These are phyloP conservation scores for Fusarium burgessii DNA, from an alignment of 2,329 filamentous ascomycete genomes.

Conservation along the genomic window DNA sequence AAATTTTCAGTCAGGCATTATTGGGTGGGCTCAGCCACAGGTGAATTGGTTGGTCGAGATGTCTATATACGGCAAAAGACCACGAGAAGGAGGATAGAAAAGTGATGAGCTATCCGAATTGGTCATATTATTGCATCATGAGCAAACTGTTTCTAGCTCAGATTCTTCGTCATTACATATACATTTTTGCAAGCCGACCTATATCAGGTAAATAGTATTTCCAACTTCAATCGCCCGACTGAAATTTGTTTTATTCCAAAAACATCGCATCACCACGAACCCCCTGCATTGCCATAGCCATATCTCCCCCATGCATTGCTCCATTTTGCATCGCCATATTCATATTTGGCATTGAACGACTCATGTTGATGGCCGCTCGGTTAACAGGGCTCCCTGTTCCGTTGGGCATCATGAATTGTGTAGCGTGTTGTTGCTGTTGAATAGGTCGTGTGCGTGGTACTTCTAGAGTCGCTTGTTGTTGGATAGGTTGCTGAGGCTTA, in stretches of 20 bases:
- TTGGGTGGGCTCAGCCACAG: slow-evolving; percentile 38
- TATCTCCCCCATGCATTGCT: slow-evolving; percentile 57
- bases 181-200: slow-evolving; percentile 19
- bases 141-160: slow-evolving; percentile 41
- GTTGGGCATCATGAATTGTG: slow-evolving; percentile 58
- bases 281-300: slow-evolving; percentile 60
- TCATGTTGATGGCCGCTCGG: slow-evolving; percentile 55
- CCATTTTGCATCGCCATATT: slow-evolving; percentile 56
- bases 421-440: slow-evolving; percentile 49
- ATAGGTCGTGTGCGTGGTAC: slow-evolving; percentile 56
- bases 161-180: slow-evolving; percentile 50
- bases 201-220: background rate
- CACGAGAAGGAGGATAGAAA: background rate
- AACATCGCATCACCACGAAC: slow-evolving; percentile 64
- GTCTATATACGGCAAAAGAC: slow-evolving; percentile 9
- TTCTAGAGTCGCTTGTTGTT: slow-evolving; percentile 58
- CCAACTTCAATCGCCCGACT: background rate
- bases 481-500: slow-evolving; percentile 54
- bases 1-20: slow-evolving; percentile 42
- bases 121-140: slow-evolving; percentile 52
- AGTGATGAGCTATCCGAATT: slow-evolving; percentile 13
- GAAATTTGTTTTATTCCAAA: slow-evolving; percentile 56
- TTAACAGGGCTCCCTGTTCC: slow-evolving; percentile 52
- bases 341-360: slow-evolving; percentile 61
- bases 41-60: background rate